phyloP scores from a whole-genome alignment of 805 yeast species.

The Sugiyamaella qingdaonensis region DNA sequence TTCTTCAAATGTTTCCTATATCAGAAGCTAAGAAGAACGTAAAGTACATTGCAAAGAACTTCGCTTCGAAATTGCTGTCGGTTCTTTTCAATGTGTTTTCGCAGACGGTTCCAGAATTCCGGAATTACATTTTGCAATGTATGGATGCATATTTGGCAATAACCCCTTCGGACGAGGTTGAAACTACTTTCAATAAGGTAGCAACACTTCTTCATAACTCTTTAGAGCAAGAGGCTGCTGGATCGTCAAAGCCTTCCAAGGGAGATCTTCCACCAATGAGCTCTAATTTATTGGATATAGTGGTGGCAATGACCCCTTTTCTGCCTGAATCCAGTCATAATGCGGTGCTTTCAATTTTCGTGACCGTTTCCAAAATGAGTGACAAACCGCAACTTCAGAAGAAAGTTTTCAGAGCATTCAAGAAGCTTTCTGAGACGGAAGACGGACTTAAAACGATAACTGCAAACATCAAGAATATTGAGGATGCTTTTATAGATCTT shows the following conservation, averaged over 20 bases:
- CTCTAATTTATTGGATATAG: conserved; percentile 85
- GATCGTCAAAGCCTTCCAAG: conserved; percentile 31
- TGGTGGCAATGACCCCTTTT: conserved; percentile 81
- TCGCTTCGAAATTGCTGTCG: conserved; percentile 70
- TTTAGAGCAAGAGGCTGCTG: conserved; percentile 52
- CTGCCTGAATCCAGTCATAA: conserved; percentile 67
- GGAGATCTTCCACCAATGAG: conserved; percentile 49
- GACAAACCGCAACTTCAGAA: conserved; percentile 73
- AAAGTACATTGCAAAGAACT: conserved; percentile 50
- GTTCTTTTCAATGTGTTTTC: conserved; percentile 89
- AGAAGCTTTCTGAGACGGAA: conserved; percentile 66
- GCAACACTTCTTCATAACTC: conserved; percentile 73
- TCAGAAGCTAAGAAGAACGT: conserved; percentile 53
- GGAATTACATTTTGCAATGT: conserved; percentile 82
- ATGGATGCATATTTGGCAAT: conserved; percentile 76
- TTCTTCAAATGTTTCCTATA: conserved; percentile 59
- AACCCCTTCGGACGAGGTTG: conserved; percentile 61
- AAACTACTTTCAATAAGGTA: conserved; percentile 76
- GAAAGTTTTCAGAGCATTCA: conserved; percentile 69
- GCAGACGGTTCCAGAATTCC: conserved; percentile 74
- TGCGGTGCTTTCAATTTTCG: conserved; percentile 75
- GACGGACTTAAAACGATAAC: conserved; percentile 53
- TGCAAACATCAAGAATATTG: conserved; percentile 53
- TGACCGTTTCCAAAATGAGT: conserved; percentile 51
- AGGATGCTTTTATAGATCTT: conserved; percentile 49